Evolutionary conservation across 129 eudicot genomes (phyloP), one percentile per base, ranked within the genome.

Genomic region (Flaveria ramosissima): DNA sequence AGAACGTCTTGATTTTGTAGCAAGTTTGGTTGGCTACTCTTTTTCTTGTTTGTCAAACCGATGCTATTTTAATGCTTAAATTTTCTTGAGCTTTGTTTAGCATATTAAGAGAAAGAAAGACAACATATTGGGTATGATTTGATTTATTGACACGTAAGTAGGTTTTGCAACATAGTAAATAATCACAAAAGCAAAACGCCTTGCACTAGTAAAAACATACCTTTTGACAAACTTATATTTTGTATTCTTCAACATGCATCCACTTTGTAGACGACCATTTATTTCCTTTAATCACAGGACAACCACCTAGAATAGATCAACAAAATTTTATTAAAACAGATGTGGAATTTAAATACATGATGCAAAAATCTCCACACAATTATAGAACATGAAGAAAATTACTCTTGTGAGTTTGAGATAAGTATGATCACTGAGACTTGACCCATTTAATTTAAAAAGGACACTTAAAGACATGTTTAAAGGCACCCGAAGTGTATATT

Each of bases 181-280:
- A 68, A 77, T 43, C 47, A 69, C 59, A 78, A 36, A 72, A 32
- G 48, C 47, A 32, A 71, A 78, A 32, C 65, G 53, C 14, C 9
- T 48, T 62, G 63, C 27, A 56, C 52, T 71, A 23, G 50, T 9
- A 36, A 78, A 77, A 52, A 20, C 74, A 6, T 75, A 82, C 72
- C 83, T 80, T 79, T 66, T 27, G 21, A 69, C 20, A 77, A 74
- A 57, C 71, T 82, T 82, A 93, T 19, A 83, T 23, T 84, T 83
- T 89, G 87, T 94, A 94, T 72, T 94, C 97, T 48, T 75, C 96
- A 70, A 91, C 96, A 77, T 90, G 97, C 92, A 94, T 84, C 98
- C 97, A 94, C 78, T 94, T 91, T 0, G 98, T 94, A 65, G 97
- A 83, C 68, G 97, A 94, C 98, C 97, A 94, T 62, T 94, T 94